phyloP scores from a whole-genome alignment of 192 early-diverging fungal species.

The Funneliformis mosseae region DNA sequence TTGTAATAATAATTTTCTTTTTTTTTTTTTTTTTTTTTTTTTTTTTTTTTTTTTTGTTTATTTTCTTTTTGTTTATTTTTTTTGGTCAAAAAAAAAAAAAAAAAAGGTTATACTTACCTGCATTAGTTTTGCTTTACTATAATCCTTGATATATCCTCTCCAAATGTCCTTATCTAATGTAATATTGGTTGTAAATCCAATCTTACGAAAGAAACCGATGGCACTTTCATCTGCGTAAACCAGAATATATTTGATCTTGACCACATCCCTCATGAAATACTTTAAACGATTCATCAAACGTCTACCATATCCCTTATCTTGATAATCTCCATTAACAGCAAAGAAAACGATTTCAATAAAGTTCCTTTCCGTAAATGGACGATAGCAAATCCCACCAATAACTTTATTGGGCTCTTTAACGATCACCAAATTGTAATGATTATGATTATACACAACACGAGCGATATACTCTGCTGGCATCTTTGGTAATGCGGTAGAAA shows the following conservation, averaged over 20 bases:
- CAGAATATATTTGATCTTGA: conserved; percentile 83
- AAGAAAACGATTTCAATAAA: conserved; percentile 99
- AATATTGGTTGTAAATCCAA: conserved; percentile 98
- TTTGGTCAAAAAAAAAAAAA: conserved; percentile 32
- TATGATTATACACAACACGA: conserved; percentile 92
- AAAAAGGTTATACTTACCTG: conserved; percentile 52
- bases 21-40: too few species aligned
- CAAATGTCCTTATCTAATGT: conserved; percentile 89
- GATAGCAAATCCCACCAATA: conserved; percentile 93
- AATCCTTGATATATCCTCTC: conserved; percentile 99
- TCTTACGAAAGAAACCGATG: conserved; percentile 98
- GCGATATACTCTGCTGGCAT: conserved; percentile 99
- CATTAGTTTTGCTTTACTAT: conserved; percentile 98
- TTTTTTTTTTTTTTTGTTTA: too few species aligned
- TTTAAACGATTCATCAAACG: conserved; percentile 95
- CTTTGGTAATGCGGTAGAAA: conserved; percentile 96
- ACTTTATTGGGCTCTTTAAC: conserved; percentile 63
- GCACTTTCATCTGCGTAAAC: conserved; percentile 99
- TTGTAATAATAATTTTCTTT: too few species aligned
- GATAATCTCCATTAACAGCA: conserved; percentile 86
- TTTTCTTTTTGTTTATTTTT: too few species aligned
- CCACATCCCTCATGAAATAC: conserved; percentile 80
- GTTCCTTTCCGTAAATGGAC: conserved; percentile 82
- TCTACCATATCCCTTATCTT: conserved; percentile 98
- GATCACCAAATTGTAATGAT: conserved; percentile 85